Conservation (phyloP, 352 stramenopile species). For the Phytophthora sansomeana region DNA sequence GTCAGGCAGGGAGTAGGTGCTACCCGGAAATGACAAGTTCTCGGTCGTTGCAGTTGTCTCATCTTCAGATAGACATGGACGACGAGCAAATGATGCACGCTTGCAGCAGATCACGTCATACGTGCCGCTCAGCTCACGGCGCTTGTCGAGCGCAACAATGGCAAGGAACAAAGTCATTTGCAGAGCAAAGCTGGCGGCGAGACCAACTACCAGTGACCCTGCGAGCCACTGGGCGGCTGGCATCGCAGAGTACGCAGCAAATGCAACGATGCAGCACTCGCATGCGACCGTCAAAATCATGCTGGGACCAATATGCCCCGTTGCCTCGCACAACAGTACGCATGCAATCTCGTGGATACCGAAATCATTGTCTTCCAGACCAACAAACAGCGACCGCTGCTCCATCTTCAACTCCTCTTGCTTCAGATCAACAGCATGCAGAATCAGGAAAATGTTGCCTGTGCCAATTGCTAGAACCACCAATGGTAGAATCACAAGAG, state of each 20-base stretch:
- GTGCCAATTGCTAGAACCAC: slow-evolving; percentile 74
- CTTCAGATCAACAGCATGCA: slow-evolving; percentile 61
- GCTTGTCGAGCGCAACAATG: slow-evolving; percentile 74
- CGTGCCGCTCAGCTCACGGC: slow-evolving; percentile 60
- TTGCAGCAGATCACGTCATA: slow-evolving; percentile 73
- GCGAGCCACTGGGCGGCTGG: slow-evolving; percentile 76
- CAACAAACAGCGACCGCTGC: slow-evolving; percentile 57
- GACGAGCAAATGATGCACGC: slow-evolving; percentile 29
- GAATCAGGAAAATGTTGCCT: slow-evolving; percentile 76
- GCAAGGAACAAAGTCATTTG: slow-evolving; percentile 77
- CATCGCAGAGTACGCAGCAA: slow-evolving; percentile 69
- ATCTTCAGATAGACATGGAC: slow-evolving; percentile 36
- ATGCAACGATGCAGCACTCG: slow-evolving; percentile 56
- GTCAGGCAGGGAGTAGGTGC: slow-evolving; percentile 26
- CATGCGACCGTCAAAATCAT: slow-evolving; percentile 59
- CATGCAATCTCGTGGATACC: slow-evolving; percentile 61
- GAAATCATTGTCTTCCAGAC: slow-evolving; percentile 51
- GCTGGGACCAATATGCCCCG: slow-evolving; percentile 64
- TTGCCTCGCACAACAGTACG: slow-evolving; percentile 55
- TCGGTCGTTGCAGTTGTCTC: slow-evolving; percentile 37
- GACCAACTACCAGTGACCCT: slow-evolving; percentile 50
- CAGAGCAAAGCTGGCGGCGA: slow-evolving; percentile 61
- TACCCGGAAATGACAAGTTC: slow-evolving; percentile 42
- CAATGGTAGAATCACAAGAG: slow-evolving; percentile 72
- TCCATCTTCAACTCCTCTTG: slow-evolving; percentile 56